Base-by-base conservation (phyloP, 2,329 filamentous ascomycete species). In the Thermoascus crustaceus region DNA sequence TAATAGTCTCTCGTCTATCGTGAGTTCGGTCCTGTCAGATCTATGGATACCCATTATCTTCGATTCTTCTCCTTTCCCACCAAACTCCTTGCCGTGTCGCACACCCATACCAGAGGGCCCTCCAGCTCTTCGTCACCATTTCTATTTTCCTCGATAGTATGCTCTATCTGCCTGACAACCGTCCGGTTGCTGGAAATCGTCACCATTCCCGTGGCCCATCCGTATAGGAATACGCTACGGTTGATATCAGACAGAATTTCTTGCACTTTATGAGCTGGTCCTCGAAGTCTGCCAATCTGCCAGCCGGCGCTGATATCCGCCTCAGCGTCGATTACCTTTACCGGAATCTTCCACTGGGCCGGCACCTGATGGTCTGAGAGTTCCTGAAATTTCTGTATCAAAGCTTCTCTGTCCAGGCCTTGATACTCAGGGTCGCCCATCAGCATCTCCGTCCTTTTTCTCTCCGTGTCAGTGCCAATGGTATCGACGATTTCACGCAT, bases 121-220 rank as follows among this genome's bases (percentile, higher is more conserved):
- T 58, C 51, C 32, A 78, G 67, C 21, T 63, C 57, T 21, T 76
- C 67, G 23, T 66, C 54, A 1, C 58, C 57, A 14, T 62, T 53
- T 32, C 67, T 59, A 40, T 71, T 62, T 40, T 68, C 64, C 41
- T 80, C 75, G 31, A 82, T 63, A 2, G 69, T 62, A 16, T 52
- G 55, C 44, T 83, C 76, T 29, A 88, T 75, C 44, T 79, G 72
- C 44, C 76, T 82, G 14, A 76, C 73, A 29, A 82, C 77, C 1
- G 73, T 74, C 14, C 74, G 70, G 52, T 88, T 87, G 42, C 78
- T 80, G 3, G 81, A 85, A 34, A 88, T 60, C 1, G 82, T 87
- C 1, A 79, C 82, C 17, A 73, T 52, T 0, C 70, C 64, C 6
- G 65, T 60, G 7, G 68, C 68, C 83, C 83, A 88, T 10, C 82